These are phyloP conservation scores for Sanghuangporus weigelae DNA, from an alignment of 1,284 basidiomycete genomes.

Conservation along the genomic window DNA sequence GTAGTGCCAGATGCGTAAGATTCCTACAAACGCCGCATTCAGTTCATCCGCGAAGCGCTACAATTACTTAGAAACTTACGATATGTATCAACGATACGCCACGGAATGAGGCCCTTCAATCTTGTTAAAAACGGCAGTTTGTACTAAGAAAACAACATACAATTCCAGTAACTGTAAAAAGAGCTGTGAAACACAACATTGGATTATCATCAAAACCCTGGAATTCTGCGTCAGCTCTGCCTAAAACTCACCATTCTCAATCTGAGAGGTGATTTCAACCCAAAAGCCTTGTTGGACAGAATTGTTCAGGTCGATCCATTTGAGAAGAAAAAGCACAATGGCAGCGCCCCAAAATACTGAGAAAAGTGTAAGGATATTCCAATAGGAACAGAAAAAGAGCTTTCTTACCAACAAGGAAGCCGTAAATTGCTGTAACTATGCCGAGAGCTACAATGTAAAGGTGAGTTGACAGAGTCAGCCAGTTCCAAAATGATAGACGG, in stretches of 20 bases:
- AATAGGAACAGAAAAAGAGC: conserved; percentile 21
- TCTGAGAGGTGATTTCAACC: conserved; percentile 76
- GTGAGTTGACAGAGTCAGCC: conserved; percentile 3
- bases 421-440: conserved; percentile 73
- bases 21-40: conserved; percentile 37
- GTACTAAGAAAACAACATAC: background rate
- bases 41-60: background rate
- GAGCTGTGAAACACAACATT: conserved; percentile 32
- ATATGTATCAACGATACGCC: conserved; percentile 73
- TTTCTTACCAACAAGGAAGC: conserved; percentile 59
- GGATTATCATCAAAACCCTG: background rate
- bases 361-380: background rate
- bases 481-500: conserved; percentile 22
- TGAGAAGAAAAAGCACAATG: conserved; percentile 71
- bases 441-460: conserved; percentile 44
- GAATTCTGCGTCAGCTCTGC: background rate
- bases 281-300: conserved; percentile 59
- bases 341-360: conserved; percentile 73
- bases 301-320: conserved; percentile 67
- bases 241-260: conserved; percentile 56
- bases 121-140: conserved; percentile 22
- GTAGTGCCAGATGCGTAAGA: conserved; percentile 71
- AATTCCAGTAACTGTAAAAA: conserved; percentile 76
- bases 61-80: conserved; percentile 38
- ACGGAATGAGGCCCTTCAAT: conserved; percentile 59